A percentile compares a stretch with the other conserved stretches of the same genome.
Evolutionary conservation across 345 rosid genomes (phyloP).

Genomic region (Nasturtium officinale): DNA sequence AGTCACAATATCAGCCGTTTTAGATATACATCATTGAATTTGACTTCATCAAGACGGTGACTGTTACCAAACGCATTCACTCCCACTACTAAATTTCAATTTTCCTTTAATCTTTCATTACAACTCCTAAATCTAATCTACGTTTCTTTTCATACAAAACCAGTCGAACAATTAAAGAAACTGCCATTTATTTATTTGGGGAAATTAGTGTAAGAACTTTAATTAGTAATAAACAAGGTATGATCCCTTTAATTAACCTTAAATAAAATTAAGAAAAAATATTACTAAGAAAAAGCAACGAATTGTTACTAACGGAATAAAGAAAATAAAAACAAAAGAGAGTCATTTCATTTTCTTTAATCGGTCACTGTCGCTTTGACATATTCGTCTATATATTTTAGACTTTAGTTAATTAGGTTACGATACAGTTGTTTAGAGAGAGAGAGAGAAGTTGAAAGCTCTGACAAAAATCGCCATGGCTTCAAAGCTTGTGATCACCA

Average conservation of each 20-base stretch:
- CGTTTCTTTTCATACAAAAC: slow-evolving; percentile 20
- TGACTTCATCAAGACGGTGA: slow-evolving; percentile 6
- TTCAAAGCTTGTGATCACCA: slow-evolving; percentile 70
- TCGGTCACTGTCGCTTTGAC: slow-evolving; percentile 32
- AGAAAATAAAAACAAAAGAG: background rate
- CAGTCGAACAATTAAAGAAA: background rate
- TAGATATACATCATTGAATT: slow-evolving; percentile 34
- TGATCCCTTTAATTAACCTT: slow-evolving; percentile 36
- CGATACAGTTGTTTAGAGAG: slow-evolving; percentile 14
- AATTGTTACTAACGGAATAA: too few relatives aligned
- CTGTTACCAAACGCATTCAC: slow-evolving; percentile 16
- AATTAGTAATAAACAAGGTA: slow-evolving; percentile 30
- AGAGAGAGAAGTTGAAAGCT: slow-evolving; percentile 12
- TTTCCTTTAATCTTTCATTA: slow-evolving; percentile 13
- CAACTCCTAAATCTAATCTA: background rate
- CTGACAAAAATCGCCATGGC: slow-evolving; percentile 58
- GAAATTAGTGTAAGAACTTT: slow-evolving; percentile 4
- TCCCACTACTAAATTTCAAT: background rate
- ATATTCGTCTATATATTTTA: slow-evolving; percentile 20
- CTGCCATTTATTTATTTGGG: background rate
- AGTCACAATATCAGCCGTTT: background rate
- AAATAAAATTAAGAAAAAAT: background rate
- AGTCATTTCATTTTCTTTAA: slow-evolving; percentile 28
- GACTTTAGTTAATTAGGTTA: background rate
- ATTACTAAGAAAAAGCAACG: background rate